These are phyloP conservation scores for Cytospora paraplurivora DNA, from an alignment of 2,329 filamentous ascomycete species.

Conservation along the genomic window DNA sequence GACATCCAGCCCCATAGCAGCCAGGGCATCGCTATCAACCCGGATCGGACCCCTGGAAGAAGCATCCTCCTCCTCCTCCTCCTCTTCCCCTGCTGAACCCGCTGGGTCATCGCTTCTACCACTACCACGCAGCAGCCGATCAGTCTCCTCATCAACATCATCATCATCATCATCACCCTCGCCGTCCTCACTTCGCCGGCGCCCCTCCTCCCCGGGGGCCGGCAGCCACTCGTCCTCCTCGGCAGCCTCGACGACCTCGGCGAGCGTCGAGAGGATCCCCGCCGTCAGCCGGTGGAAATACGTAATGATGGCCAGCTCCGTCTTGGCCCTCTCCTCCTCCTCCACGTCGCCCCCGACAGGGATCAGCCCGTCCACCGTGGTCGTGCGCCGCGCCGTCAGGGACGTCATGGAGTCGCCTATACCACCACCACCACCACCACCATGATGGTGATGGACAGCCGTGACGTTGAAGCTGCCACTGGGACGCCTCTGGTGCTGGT, in stretches of 20 bases:
- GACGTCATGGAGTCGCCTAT: slow-evolving; percentile 50
- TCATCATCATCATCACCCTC: slow-evolving; percentile 28
- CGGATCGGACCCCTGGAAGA: slow-evolving; percentile 48
- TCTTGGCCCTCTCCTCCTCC: slow-evolving; percentile 51
- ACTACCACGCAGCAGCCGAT: slow-evolving; percentile 24
- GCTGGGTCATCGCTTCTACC: slow-evolving; percentile 29
- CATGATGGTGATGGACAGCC: slow-evolving; percentile 37
- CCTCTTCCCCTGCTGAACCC: too few species aligned
- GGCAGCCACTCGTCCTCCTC: slow-evolving; percentile 42
- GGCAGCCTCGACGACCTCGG: slow-evolving; percentile 58
- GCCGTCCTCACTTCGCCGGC: slow-evolving; percentile 37
- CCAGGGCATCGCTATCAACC: slow-evolving; percentile 65
- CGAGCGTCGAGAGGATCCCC: slow-evolving; percentile 62
- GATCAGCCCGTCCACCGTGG: slow-evolving; percentile 20
- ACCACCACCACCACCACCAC: slow-evolving; percentile 36
- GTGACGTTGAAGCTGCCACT: slow-evolving; percentile 30
- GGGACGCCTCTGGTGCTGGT: slow-evolving; percentile 23
- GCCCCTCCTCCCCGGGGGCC: slow-evolving; percentile 36
- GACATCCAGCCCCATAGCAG: slow-evolving; percentile 73
- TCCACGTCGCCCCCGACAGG: slow-evolving; percentile 32
- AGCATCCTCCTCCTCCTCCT: slow-evolving; percentile 32
- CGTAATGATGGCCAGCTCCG: slow-evolving; percentile 73
- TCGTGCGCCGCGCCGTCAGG: slow-evolving; percentile 42
- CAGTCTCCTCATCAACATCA: slow-evolving; percentile 29
- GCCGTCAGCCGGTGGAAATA: slow-evolving; percentile 80